A percentile compares a stretch with the other conserved stretches of the same genome.
Conservation (phyloP, 148 eudicot species). For the Vaccinium vitisidaea region DNA sequence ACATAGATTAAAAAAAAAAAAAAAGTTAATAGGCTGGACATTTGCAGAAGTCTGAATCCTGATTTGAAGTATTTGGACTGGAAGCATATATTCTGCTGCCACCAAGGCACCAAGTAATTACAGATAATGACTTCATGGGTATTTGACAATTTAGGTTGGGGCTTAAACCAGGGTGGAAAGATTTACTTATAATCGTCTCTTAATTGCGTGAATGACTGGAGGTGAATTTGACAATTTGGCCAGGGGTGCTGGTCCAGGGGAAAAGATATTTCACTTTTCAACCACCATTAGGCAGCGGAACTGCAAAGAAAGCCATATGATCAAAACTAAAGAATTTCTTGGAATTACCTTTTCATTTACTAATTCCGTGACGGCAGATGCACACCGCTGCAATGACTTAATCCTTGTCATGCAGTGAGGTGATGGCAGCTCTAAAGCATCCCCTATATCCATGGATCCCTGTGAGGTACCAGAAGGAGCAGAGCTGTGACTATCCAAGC, state of each 20-base stretch:
- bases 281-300: background rate
- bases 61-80: background rate
- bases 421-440: slow-evolving; percentile 64
- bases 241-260: background rate
- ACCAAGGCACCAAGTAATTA: background rate
- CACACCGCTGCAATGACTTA: slow-evolving; percentile 70
- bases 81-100: slow-evolving; percentile 1
- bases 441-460: slow-evolving; percentile 59
- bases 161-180: background rate
- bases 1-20: too few relatives aligned
- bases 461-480: slow-evolving; percentile 65
- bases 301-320: background rate
- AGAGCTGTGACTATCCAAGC: slow-evolving; percentile 62
- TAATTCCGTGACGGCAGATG: slow-evolving; percentile 70
- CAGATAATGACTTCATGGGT: background rate
- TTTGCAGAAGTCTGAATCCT: slow-evolving; percentile 2
- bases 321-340: background rate
- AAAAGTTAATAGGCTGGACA: background rate
- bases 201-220: background rate
- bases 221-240: background rate
- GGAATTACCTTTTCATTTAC: slow-evolving; percentile 66
- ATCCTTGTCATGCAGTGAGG: slow-evolving; percentile 61
- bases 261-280: background rate
- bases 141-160: background rate
- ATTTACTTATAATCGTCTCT: background rate